Conservation (phyloP, 345 rosid genomes). For the Gossypium australe region DNA sequence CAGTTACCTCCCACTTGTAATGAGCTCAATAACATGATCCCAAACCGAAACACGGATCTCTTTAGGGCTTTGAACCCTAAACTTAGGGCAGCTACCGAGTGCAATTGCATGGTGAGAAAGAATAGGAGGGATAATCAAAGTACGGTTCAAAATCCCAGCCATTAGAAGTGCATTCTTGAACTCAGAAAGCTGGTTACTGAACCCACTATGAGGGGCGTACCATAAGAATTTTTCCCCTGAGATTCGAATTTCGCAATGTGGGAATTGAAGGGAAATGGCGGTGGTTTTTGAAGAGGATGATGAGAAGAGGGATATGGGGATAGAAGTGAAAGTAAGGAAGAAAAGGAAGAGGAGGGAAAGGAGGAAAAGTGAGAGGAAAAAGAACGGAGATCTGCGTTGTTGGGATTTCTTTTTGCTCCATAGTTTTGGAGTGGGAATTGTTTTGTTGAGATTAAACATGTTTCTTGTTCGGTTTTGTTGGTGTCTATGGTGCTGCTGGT, state of each 20-base stretch:
- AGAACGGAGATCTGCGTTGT: slow-evolving; percentile 30
- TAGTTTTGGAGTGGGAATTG: slow-evolving; percentile 4
- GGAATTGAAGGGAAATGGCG: slow-evolving; percentile 18
- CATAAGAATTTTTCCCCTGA: slow-evolving; percentile 48
- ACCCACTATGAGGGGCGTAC: slow-evolving; percentile 93
- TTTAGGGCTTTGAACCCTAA: slow-evolving; percentile 58
- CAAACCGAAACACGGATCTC: slow-evolving; percentile 64
- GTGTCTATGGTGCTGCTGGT: too few relatives aligned
- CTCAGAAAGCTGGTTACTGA: slow-evolving; percentile 91
- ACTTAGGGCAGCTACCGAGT: slow-evolving; percentile 95
- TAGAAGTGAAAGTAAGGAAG: slow-evolving; percentile 33
- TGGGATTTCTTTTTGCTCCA: slow-evolving; percentile 17
- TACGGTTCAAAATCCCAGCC: slow-evolving; percentile 76
- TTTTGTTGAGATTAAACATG: slow-evolving; percentile 32
- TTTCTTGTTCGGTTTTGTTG: neutral
- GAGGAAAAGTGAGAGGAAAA: slow-evolving; percentile 21
- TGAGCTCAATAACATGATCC: slow-evolving; percentile 60
- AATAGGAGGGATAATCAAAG: slow-evolving; percentile 76
- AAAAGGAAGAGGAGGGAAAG: slow-evolving; percentile 30
- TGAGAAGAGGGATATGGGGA: slow-evolving; percentile 39
- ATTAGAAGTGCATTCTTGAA: slow-evolving; percentile 69
- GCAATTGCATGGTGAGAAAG: slow-evolving; percentile 91
- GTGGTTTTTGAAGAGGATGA: slow-evolving; percentile 27
- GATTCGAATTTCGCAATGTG: slow-evolving; percentile 34
- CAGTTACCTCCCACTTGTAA: slow-evolving; percentile 54